Base-by-base conservation (phyloP, 257 asterid genomes). In the Mentha longifolia region DNA sequence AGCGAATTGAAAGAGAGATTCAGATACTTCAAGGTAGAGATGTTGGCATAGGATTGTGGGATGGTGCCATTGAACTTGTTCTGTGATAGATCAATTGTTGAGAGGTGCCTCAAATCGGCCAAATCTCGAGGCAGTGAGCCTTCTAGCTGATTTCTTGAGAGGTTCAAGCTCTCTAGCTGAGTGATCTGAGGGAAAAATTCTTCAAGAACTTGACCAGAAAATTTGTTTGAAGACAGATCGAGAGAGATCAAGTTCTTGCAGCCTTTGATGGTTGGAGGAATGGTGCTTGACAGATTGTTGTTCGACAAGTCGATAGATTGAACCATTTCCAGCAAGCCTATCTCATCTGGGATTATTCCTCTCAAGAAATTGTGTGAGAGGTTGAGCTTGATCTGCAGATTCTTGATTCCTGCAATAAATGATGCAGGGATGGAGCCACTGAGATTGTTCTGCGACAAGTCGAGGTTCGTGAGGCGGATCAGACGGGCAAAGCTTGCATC, bases 1-100 rank as follows among this genome's bases (percentile, higher is more conserved):
- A 92, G 95, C 67, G 65, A 68, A 72, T 92, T 92, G 86, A 77
- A 85, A 31, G 98, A 88, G 71, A 90, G 90, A 75, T 92, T 83
- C 81, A 92, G 89, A 63, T 74, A 49, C 71, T 75, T 85, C 83
- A 89, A 80, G 70, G 79, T 76, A 28, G 80, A 57, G 19, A 87
- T 75, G 30, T 74, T 74, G 70, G 83, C 77, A 22, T 84, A 78
- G 74, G 65, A 78, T 51, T 83, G 82, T 4, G 95, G 93, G 79
- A 89, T 89, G 47, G n/a, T 54, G 20, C 96, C 95, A 1, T 49
- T 77, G 85, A 92, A 76, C 74, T 78, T 80, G 84, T 89, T 92
- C n/a, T 73, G 78, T 9, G 98, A 92, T 69, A 92, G 77, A 75
- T 89, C 98, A 15, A 85, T 78, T 7, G 73, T 61, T 11, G 85